Conservation (phyloP, 345 rosid species). For the Theobroma cacao region DNA sequence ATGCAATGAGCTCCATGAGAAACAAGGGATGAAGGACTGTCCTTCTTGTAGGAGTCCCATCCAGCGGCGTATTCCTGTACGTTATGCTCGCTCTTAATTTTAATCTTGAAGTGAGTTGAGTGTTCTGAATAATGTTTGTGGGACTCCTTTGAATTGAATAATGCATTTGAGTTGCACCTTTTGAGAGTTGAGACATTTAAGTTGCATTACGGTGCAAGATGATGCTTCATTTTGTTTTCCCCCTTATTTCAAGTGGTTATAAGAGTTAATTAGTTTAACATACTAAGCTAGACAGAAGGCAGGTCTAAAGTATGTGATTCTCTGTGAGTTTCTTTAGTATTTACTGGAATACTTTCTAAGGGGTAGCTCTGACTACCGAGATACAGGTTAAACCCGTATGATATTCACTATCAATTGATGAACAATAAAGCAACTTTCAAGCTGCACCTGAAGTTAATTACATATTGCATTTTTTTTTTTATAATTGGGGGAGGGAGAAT, state of each 20-base stretch:
- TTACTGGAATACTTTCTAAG: no score
- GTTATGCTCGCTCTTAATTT: conserved; percentile 38
- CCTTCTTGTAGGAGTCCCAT: conserved; percentile 59
- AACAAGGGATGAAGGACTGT: conserved; percentile 54
- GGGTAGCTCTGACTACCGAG: background rate
- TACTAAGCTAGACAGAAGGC: background rate
- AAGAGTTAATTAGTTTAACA: background rate
- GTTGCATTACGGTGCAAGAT: conserved; percentile 18
- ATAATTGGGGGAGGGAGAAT: no score
- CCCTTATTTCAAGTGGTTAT: background rate
- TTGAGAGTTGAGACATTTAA: conserved; percentile 27
- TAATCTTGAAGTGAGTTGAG: conserved; percentile 25
- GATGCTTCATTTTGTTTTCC: conserved; percentile 19
- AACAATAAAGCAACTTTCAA: no score
- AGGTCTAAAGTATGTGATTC: background rate
- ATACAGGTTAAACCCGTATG: background rate
- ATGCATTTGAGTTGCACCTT: conserved; percentile 28
- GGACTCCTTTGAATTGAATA: conserved; percentile 39
- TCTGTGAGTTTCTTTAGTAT: no score
- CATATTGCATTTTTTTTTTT: no score
- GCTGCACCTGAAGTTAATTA: no score
- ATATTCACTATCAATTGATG: background rate
- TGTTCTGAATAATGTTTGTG: conserved; percentile 35
- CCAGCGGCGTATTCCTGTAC: conserved; percentile 43
- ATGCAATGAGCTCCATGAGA: conserved; percentile 57